Percentiles rank a stretch among this genome's conserved stretches.
These are phyloP conservation scores for Verticillium nonalfalfae DNA, from an alignment of 2,329 filamentous ascomycete species.

Conservation along the genomic window DNA sequence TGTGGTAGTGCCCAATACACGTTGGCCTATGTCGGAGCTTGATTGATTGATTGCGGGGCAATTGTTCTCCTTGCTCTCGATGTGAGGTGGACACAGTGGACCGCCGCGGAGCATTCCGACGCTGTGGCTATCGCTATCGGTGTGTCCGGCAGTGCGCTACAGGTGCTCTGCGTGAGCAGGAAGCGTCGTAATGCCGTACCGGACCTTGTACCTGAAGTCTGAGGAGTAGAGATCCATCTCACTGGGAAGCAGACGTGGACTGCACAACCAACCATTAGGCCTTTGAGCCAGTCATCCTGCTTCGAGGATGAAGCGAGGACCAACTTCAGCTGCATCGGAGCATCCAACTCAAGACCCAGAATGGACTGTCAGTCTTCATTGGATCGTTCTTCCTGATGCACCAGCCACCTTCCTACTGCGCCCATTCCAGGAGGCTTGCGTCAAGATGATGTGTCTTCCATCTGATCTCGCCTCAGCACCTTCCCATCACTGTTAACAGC, in stretches of 20 bases:
- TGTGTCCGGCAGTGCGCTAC: background rate
- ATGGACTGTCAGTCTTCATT: too few species aligned
- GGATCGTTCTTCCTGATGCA: too few species aligned
- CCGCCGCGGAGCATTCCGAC: background rate
- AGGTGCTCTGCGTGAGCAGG: background rate
- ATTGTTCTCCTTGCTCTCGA: background rate
- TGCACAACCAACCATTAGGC: too few species aligned
- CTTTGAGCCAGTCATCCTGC: too few species aligned
- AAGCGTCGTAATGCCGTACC: background rate
- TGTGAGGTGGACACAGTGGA: background rate
- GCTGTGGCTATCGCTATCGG: too few species aligned
- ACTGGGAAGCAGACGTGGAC: too few species aligned
- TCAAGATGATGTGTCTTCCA: background rate
- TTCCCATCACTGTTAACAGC: background rate
- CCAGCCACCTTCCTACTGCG: background rate
- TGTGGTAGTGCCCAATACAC: conserved; percentile 2
- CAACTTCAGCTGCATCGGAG: too few species aligned
- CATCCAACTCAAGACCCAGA: too few species aligned
- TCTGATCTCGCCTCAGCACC: background rate
- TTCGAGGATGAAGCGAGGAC: too few species aligned
- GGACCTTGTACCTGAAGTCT: too few species aligned
- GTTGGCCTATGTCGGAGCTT: conserved; percentile 15
- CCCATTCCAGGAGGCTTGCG: background rate
- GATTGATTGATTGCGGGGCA: conserved; percentile 13
- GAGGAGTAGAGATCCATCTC: too few species aligned